These are phyloP conservation scores for Diaporthe ampelina DNA, from an alignment of 2,329 filamentous ascomycete species.

Conservation along the genomic window DNA sequence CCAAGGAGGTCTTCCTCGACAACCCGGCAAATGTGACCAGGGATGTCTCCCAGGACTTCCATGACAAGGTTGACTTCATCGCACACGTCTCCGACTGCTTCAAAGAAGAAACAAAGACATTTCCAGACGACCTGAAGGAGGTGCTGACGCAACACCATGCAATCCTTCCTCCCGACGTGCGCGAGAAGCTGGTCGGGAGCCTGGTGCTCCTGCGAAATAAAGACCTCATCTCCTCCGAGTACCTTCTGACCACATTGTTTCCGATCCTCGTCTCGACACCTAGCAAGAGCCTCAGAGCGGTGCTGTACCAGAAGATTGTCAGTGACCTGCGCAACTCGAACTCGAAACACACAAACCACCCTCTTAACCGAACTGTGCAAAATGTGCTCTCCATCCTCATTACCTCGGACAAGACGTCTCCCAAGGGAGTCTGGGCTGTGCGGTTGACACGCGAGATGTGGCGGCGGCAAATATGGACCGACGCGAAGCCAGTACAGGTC, in stretches of 20 bases:
- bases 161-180: conserved; percentile 83
- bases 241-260: conserved; percentile 90
- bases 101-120: conserved; percentile 81
- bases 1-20: conserved; percentile 90
- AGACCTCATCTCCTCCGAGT: conserved; percentile 88
- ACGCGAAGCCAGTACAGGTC: conserved; percentile 94
- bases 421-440: conserved; percentile 94
- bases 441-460: conserved; percentile 96
- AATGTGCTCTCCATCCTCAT: conserved; percentile 94
- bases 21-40: conserved; percentile 84
- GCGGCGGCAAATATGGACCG: conserved; percentile 97
- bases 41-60: conserved; percentile 85
- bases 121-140: conserved; percentile 84
- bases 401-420: conserved; percentile 84
- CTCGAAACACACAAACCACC: conserved; percentile 89
- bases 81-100: conserved; percentile 96
- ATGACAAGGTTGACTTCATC: conserved; percentile 93
- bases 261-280: conserved; percentile 92
- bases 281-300: conserved; percentile 86
- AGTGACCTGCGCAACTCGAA: conserved; percentile 92
- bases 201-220: conserved; percentile 90
- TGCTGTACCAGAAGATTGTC: conserved; percentile 91
- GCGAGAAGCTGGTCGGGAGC: conserved; percentile 95
- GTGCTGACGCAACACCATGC: conserved; percentile 88
- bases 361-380: conserved; percentile 92